Conservation (phyloP, 345 rosid species). For the Citrus unshiu region DNA sequence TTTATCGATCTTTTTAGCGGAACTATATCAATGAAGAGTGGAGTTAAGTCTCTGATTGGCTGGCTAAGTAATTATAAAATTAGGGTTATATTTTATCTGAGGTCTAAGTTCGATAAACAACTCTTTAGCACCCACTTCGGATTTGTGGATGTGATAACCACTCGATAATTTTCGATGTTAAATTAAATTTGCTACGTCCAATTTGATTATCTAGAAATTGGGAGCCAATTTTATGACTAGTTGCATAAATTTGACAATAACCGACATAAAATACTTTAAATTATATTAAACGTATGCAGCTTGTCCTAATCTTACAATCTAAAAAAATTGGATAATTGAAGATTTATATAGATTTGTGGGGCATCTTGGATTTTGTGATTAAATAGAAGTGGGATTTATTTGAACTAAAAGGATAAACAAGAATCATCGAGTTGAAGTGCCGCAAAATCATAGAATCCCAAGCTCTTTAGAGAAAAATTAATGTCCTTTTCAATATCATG, state of each 20-base stretch:
- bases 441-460: neutral
- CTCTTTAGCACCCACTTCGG: neutral
- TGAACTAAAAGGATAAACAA: neutral
- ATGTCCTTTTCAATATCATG: too few relatives aligned
- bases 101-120: conserved; percentile 10
- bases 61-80: neutral
- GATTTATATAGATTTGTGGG: conserved; percentile 6
- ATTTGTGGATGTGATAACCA: neutral
- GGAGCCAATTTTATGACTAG: neutral
- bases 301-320: neutral
- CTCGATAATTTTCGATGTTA: neutral
- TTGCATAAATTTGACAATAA: neutral
- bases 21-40: neutral
- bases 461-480: neutral
- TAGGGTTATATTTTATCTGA: neutral
- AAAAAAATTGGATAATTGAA: neutral
- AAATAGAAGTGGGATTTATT: neutral
- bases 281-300: neutral
- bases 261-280: neutral
- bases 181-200: neutral
- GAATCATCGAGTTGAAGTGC: neutral
- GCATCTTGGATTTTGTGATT: neutral
- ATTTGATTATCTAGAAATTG: neutral
- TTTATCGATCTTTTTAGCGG: neutral
- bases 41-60: neutral